phyloP scores from a whole-genome alignment of 192 early-diverging fungal species.

The Chytriomyces sp. region DNA sequence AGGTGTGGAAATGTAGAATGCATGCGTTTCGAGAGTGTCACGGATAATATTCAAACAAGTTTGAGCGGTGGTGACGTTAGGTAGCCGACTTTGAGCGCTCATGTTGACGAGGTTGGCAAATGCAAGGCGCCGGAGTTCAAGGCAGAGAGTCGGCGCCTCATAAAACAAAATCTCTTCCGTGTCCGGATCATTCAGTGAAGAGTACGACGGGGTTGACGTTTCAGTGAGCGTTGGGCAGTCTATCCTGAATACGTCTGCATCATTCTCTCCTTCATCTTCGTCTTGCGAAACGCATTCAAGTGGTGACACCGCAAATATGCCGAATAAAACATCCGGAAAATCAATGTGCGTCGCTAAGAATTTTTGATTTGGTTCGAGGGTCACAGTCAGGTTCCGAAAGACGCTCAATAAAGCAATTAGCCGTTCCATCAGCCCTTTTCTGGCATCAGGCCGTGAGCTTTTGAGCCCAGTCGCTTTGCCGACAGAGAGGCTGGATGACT shows the following conservation, averaged over 20 bases:
- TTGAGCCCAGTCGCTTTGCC: background rate
- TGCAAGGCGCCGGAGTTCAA: constrained; percentile 18
- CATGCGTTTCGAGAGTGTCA: constrained; percentile 16
- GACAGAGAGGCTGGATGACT: background rate
- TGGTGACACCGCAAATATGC: constrained; percentile 17
- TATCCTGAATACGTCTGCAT: background rate
- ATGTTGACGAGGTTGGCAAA: constrained; percentile 5
- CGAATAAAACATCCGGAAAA: constrained; percentile 1
- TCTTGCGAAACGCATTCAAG: background rate
- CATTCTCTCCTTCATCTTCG: background rate
- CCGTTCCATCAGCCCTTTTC: constrained; percentile 13
- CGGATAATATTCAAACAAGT: background rate
- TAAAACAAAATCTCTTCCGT: background rate
- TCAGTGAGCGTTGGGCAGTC: too few relatives aligned
- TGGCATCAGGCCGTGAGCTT: background rate
- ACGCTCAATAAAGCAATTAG: constrained; percentile 13
- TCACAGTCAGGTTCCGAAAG: constrained; percentile 23
- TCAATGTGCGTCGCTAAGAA: constrained; percentile 14
- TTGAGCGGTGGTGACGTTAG: background rate
- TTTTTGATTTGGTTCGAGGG: constrained; percentile 11
- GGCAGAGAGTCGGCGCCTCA: constrained; percentile 5
- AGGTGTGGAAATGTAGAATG: background rate
- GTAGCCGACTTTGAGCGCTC: background rate
- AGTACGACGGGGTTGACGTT: too few relatives aligned
- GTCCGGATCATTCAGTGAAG: background rate